Base-by-base conservation (phyloP, 192 early-diverging fungal genomes). In the Chytriomyces hyalinus region DNA sequence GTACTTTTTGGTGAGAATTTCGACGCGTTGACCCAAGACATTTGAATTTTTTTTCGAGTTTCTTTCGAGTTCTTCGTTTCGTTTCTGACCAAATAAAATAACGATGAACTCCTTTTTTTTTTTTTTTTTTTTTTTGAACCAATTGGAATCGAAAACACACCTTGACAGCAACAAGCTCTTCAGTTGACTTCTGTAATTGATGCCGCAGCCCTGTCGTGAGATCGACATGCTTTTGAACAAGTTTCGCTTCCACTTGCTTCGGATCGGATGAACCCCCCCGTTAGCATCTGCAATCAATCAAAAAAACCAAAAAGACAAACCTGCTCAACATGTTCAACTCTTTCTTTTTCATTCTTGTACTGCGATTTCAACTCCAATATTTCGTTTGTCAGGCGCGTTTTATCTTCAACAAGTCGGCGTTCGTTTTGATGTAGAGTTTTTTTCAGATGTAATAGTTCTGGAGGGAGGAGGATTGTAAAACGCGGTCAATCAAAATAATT, bases 401-500 rank as follows among this genome's bases (percentile, higher is more conserved):
- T 84, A 65, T 90, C 86, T 73, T 90, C 89, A 20, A 86, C 78
- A 17, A 89, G 70, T 17, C 43, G 50, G 11, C 82, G 75, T 62
- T 88, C 87, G 70, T 80, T 59, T 15, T 71, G 68, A 65, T 84
- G 81, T 0, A 74, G 60, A 6, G 75, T 49, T 68, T 88, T 87
- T 60, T 90, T 89, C 22, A 83, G 80, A 44, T 85, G 78, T 17
- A 90, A 78, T 20, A 90, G 76, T 70, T 90, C 87, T 88, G 64
- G 5, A 70, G n/a, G n/a, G n/a, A 10, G 11, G 36, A 49, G 24
- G 53, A 45, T 17, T n/a, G 36, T 36, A 36, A 10, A 49, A 9
- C 15, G 62, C 26, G 57, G n/a, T 49, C 24, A n/a, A 61, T 70
- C 67, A 45, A 24, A 9, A 70, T 51, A 46, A 77, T 10, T n/a